Conservation (phyloP, 495 filamentous ascomycete species). For the Jackrogersella minutella region DNA sequence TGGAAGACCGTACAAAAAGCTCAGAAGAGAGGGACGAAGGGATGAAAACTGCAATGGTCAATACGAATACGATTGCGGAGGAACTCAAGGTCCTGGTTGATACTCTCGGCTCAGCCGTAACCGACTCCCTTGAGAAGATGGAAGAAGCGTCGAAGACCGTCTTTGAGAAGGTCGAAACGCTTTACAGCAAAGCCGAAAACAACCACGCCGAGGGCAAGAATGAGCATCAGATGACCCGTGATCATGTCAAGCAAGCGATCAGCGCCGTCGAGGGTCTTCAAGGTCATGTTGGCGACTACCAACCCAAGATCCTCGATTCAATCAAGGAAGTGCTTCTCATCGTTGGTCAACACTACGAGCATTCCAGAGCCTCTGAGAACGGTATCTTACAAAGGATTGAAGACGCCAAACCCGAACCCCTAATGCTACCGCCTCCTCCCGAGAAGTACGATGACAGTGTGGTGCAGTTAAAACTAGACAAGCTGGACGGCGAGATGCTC, state of each 20-base stretch:
- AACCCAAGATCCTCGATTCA: conserved; percentile 83
- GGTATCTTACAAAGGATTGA: conserved; percentile 64
- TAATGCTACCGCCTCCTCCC: conserved; percentile 48
- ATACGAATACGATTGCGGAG: conserved; percentile 80
- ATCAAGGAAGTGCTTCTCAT: conserved; percentile 83
- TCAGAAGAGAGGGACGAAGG: conserved; percentile 70
- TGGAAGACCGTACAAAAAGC: conserved; percentile 73
- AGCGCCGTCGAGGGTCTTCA: conserved; percentile 78
- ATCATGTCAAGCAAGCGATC: conserved; percentile 74
- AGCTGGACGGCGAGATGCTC: conserved; percentile 41
- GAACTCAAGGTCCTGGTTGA: conserved; percentile 86
- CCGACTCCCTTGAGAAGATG: conserved; percentile 84
- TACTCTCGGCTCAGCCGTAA: conserved; percentile 80
- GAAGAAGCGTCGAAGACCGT: conserved; percentile 84
- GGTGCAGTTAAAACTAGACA: conserved; percentile 46
- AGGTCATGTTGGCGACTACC: conserved; percentile 75
- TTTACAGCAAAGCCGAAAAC: conserved; percentile 78
- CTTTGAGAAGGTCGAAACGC: conserved; percentile 77
- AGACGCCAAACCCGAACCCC: conserved; percentile 54
- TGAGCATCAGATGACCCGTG: conserved; percentile 79
- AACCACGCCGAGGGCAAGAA: conserved; percentile 73
- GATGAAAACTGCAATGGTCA: conserved; percentile 72
- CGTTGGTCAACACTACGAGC: conserved; percentile 83
- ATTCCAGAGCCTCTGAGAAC: conserved; percentile 59
- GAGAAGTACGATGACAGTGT: conserved; percentile 54